A percentile compares a stretch with the other conserved stretches of the same genome.
Evolutionary conservation across 73 alveolate species (phyloP).

Genomic region (Vitrella brassicaformis): DNA sequence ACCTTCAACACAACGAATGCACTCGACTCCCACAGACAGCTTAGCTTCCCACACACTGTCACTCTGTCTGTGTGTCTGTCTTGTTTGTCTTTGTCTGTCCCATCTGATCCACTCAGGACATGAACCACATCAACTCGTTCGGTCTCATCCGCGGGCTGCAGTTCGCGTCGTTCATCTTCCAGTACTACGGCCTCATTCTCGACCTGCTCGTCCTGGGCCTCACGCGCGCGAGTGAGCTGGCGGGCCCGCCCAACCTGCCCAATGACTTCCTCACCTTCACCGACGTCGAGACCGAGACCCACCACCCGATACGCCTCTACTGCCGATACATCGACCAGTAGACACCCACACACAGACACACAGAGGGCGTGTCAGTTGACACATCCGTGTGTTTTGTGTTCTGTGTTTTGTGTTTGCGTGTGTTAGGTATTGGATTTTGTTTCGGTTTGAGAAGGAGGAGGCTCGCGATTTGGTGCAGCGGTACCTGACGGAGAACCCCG

Average conservation of each 20-base stretch:
- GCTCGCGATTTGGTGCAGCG: constrained; percentile 96
- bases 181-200: constrained; percentile 74
- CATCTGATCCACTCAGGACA: too few relatives aligned
- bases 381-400: constrained; percentile 50
- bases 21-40: too few relatives aligned
- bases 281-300: constrained; percentile 86
- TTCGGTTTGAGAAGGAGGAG: constrained; percentile 92
- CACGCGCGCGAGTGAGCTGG: constrained; percentile 94
- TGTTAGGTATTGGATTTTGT: constrained; percentile 60
- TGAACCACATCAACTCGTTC: constrained; percentile 96
- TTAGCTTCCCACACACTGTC: too few relatives aligned
- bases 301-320: constrained; percentile 95
- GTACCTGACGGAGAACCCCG: constrained; percentile 99
- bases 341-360: too few relatives aligned
- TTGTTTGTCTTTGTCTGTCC: too few relatives aligned
- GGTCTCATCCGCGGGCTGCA: constrained; percentile 96
- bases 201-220: constrained; percentile 95
- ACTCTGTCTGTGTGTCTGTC: too few relatives aligned
- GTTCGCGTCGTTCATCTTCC: constrained; percentile 89
- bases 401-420: neutral
- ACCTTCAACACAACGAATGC: too few relatives aligned
- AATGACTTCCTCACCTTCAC: constrained; percentile 86
- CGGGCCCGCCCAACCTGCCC: constrained; percentile 92
- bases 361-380: too few relatives aligned
- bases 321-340: neutral